phyloP scores from a whole-genome alignment of 2,329 filamentous ascomycete genomes.

The Penicillium sp. region DNA sequence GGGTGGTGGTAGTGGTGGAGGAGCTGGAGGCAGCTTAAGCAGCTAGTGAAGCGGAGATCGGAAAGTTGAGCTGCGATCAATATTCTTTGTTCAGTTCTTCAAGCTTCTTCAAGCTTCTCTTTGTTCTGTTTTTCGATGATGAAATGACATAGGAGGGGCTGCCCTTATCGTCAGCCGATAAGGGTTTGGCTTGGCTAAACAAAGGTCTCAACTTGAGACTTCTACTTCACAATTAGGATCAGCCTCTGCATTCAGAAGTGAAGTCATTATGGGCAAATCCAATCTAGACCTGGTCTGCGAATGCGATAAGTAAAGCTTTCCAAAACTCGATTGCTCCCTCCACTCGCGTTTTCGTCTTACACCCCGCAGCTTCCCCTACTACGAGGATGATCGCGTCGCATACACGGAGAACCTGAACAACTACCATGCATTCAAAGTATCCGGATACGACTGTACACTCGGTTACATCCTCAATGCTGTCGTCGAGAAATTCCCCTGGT shows the following conservation, averaged over 20 bases:
- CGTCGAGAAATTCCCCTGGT: conserved; percentile 43
- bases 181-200: conserved; percentile 19
- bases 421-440: conserved; percentile 65
- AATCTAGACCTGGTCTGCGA: conserved; percentile 57
- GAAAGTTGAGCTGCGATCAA: background rate
- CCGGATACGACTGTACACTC: conserved; percentile 61
- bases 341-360: conserved; percentile 14
- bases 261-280: conserved; percentile 37
- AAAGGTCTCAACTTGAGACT: background rate
- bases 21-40: background rate
- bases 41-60: background rate
- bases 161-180: conserved; percentile 26
- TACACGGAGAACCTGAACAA: conserved; percentile 55
- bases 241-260: background rate
- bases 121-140: conserved; percentile 14
- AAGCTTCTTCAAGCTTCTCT: conserved; percentile 3
- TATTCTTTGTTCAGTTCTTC: background rate
- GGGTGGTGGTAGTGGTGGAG: background rate
- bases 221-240: background rate
- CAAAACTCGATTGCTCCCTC: background rate
- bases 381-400: conserved; percentile 56
- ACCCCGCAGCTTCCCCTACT: conserved; percentile 70
- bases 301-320: conserved; percentile 50
- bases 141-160: conserved; percentile 25
- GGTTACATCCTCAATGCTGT: conserved; percentile 58